These are phyloP conservation scores for Capsicum chinense DNA, from an alignment of 257 asterid species.

Conservation along the genomic window DNA sequence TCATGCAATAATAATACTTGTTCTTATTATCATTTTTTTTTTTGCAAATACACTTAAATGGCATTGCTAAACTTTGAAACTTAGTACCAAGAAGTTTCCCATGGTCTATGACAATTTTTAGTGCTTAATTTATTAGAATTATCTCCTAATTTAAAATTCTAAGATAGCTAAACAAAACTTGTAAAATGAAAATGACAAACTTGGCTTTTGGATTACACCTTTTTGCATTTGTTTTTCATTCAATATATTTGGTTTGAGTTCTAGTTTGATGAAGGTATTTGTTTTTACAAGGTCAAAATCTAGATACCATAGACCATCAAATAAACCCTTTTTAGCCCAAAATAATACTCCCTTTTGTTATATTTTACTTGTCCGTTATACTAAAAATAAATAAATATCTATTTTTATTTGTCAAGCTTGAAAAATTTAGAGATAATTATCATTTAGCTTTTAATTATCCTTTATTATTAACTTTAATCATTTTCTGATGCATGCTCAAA, in stretches of 20 bases:
- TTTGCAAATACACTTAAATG: background rate
- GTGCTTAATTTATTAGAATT: background rate
- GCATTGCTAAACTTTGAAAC: background rate
- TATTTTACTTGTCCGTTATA: no score
- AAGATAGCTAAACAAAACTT: background rate
- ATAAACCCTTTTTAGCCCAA: background rate
- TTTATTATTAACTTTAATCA: no score
- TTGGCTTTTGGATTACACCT: background rate
- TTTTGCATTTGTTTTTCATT: background rate
- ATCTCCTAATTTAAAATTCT: background rate
- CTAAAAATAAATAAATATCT: no score
- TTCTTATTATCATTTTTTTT: background rate
- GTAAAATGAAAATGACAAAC: background rate
- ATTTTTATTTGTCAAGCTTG: no score
- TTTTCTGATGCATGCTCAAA: no score
- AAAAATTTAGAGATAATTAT: no score
- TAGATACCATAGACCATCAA: background rate
- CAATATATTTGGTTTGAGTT: no score
- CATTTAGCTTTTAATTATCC: no score
- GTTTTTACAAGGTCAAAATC: background rate
- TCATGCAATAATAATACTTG: background rate
- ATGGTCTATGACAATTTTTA: background rate
- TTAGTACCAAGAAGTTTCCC: background rate
- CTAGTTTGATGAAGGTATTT: background rate
- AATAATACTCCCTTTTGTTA: background rate